Evolutionary conservation across 371 early-diverging fungal species (phyloP), one percentile per base, ranked within the genome.

Genomic region (Mucor ambiguus): DNA sequence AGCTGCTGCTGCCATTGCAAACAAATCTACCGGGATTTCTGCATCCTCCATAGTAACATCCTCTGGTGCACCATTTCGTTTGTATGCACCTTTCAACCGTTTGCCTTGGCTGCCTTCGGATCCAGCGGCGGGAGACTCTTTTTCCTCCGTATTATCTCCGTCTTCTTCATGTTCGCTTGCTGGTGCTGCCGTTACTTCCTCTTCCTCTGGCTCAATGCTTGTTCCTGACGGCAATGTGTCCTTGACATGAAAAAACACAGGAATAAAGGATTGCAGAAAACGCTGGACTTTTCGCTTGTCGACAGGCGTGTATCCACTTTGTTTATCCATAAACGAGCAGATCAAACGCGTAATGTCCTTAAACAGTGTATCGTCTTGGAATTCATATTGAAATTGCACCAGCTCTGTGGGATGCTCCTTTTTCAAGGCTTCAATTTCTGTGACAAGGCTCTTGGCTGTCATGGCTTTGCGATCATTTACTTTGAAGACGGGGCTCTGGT

Each of bases 401-500:
- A 78, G 73, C 9, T 72, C 71, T 18, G 28, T 22, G 32, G 16
- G 18, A 0, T 28, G n/a, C 12, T 41, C 22, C 26, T n/a, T 67
- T 48, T 41, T 43, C 54, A 56, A 3, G 32, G 41, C 81, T 68
- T 98, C 98, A 52, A 96, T 94, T 67, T 97, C 95, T 22, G 86
- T 63, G 0, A 93, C 67, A 20, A 98, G 85, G 3, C 87, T 74
- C 76, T 95, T 96, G 24, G 85, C 64, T 3, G 90, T 80, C 58
- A 96, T 83, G 32, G 82, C 83, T 58, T 93, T 94, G 63, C 91
- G 89, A 75, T 99, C 99, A 12, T 84, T 81, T 2, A 81, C 75
- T 73, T 97, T 97, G 85, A 98, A 96, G 3, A 83, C 85, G 54
- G 91, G 82, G 10, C 97, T 95, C 71, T 95, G 95, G 69, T 97